Evolutionary conservation across 371 early-diverging fungal species (phyloP).

Genomic region (Mucor lusitanicus): DNA sequence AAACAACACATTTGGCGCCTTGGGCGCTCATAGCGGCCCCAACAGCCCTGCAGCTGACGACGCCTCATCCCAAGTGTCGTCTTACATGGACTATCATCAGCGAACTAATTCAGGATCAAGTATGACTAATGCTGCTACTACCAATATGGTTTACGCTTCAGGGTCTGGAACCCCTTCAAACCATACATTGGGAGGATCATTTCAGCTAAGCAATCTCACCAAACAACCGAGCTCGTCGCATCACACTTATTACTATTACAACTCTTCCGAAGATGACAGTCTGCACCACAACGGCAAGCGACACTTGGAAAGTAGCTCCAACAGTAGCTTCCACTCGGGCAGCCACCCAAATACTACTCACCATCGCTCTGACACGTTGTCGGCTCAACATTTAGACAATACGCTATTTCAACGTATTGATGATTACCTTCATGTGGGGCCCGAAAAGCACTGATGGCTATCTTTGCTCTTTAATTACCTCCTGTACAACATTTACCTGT

Average conservation of each 20-base stretch:
- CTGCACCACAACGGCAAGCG: neutral
- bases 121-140: neutral
- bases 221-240: neutral
- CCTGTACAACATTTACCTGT: no score
- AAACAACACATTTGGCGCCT: conserved; percentile 21
- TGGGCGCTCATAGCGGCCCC: neutral
- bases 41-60: conserved; percentile 9
- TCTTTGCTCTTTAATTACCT: no score
- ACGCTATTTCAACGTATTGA: conserved; percentile 2
- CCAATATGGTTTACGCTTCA: neutral
- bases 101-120: neutral
- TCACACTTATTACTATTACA: neutral
- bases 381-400: neutral
- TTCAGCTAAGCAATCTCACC: neutral
- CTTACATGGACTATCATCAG: neutral
- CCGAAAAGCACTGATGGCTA: neutral
- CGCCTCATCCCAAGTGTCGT: neutral
- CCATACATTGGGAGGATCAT: neutral
- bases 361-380: neutral
- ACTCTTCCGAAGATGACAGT: neutral
- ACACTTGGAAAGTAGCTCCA: neutral
- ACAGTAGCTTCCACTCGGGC: neutral
- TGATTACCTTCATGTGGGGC: neutral
- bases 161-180: neutral
- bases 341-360: neutral